Conservation (phyloP, 176 grass and related monocot species). For the Lolium multiflorum region DNA sequence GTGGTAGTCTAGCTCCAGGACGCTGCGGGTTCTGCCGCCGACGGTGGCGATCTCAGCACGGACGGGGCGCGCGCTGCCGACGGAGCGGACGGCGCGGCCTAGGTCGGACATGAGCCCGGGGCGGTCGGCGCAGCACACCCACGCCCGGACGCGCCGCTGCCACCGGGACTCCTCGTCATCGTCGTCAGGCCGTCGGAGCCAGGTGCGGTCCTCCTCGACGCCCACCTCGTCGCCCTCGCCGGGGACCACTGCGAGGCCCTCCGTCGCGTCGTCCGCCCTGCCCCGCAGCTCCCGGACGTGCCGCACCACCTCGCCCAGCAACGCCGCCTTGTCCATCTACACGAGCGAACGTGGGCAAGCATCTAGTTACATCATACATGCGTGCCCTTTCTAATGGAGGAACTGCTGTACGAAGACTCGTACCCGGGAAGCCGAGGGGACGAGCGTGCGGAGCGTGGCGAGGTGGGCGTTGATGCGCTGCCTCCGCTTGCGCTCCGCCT, state of each 20-base stretch:
- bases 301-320: constrained; percentile 96
- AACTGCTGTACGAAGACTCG: neutral
- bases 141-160: constrained; percentile 57
- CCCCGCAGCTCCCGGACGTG: constrained; percentile 78
- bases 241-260: constrained; percentile 59
- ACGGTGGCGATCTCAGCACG: constrained; percentile 86
- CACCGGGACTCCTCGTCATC: neutral
- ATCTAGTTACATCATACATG: too few species aligned
- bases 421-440: constrained; percentile 91
- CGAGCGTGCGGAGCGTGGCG: constrained; percentile 84
- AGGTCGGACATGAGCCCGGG: constrained; percentile 80
- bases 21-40: constrained; percentile 67
- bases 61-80: constrained; percentile 67
- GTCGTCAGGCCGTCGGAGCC: neutral
- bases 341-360: neutral
- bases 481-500: constrained; percentile 83
- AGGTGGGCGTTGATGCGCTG: constrained; percentile 97
- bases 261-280: constrained; percentile 57
- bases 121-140: constrained; percentile 91
- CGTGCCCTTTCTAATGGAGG: too few species aligned
- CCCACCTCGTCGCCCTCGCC: constrained; percentile 78
- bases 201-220: constrained; percentile 46
- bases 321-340: constrained; percentile 97
- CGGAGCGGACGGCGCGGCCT: constrained; percentile 74
- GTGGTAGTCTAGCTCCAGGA: constrained; percentile 83